Percentiles rank a stretch among this genome's conserved stretches.
Conservation (phyloP, 2,329 filamentous ascomycete genomes). For the Pseudogymnoascus sp. region DNA sequence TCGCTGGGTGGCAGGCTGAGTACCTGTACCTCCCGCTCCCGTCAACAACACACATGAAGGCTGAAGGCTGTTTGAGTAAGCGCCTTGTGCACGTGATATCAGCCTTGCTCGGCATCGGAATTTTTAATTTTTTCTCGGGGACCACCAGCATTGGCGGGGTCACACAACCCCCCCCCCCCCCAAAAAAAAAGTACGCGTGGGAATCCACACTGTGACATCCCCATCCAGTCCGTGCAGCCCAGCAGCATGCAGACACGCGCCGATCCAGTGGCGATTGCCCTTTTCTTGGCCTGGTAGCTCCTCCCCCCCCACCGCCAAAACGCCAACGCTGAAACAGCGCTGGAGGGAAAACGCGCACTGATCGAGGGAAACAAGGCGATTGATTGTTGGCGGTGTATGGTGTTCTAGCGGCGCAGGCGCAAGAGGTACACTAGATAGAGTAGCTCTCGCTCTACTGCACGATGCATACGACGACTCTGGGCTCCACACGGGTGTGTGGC, state of each 20-base stretch:
- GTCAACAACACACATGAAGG: background rate
- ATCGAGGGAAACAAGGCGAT: background rate
- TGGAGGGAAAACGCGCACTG: background rate
- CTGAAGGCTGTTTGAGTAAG: background rate
- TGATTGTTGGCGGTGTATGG: background rate
- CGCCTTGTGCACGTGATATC: background rate
- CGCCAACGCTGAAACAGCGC: background rate
- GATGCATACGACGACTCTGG: background rate
- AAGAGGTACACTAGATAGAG: background rate
- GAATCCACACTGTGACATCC: background rate
- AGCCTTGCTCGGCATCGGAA: background rate
- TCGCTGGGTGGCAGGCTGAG: background rate
- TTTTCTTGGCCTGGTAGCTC: background rate
- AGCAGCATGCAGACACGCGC: background rate
- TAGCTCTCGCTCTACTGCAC: background rate
- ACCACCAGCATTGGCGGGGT: background rate
- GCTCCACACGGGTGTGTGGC: background rate
- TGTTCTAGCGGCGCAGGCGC: background rate
- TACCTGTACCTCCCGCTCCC: conserved; percentile 5
- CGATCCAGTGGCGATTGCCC: background rate
- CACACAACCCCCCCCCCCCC: background rate
- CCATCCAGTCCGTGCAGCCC: background rate
- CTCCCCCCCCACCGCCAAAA: background rate
- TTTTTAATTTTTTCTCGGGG: background rate
- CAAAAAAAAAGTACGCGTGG: background rate